phyloP scores from a whole-genome alignment of 495 filamentous ascomycete genomes.

The Corynascus novoguineensis region DNA sequence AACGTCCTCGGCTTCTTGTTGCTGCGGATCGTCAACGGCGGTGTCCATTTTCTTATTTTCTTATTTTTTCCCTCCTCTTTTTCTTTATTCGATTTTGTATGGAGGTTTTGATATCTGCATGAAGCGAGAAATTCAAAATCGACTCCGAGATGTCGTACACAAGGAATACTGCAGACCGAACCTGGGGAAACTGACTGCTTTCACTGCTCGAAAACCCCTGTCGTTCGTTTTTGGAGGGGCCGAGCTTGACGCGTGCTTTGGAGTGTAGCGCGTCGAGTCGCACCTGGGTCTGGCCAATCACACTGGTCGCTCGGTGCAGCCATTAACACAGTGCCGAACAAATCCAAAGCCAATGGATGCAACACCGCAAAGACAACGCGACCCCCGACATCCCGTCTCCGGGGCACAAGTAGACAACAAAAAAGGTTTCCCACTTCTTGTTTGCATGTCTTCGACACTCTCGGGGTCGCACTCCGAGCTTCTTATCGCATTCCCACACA shows the following conservation, averaged over 20 bases:
- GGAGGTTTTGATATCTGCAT: too few relatives aligned
- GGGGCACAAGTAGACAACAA: slow-evolving; percentile 5
- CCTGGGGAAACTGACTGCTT: too few relatives aligned
- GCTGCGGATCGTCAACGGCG: slow-evolving; percentile 46
- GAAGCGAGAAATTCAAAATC: too few relatives aligned
- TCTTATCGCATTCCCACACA: not conserved
- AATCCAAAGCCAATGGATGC: not conserved
- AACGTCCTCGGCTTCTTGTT: slow-evolving; percentile 39
- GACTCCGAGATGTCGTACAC: too few relatives aligned
- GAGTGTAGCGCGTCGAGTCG: slow-evolving; percentile 8
- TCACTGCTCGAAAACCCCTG: not conserved
- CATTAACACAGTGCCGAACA: slow-evolving; percentile 6
- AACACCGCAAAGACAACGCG: not conserved
- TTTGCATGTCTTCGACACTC: not conserved
- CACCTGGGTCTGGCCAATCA: slow-evolving; percentile 8
- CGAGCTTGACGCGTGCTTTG: slow-evolving; percentile 8
- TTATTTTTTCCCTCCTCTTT: not conserved
- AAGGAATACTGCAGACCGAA: too few relatives aligned
- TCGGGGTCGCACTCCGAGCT: not conserved
- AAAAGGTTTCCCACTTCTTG: not conserved
- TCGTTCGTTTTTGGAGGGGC: not conserved
- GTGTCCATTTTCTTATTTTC: not conserved
- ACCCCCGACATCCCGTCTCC: not conserved
- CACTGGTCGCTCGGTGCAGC: not conserved
- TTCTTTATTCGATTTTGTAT: not conserved